Evolutionary conservation across 768 basidiomycete genomes (phyloP), one percentile per base, ranked within the genome.

Genomic region (Obba rivulosa): DNA sequence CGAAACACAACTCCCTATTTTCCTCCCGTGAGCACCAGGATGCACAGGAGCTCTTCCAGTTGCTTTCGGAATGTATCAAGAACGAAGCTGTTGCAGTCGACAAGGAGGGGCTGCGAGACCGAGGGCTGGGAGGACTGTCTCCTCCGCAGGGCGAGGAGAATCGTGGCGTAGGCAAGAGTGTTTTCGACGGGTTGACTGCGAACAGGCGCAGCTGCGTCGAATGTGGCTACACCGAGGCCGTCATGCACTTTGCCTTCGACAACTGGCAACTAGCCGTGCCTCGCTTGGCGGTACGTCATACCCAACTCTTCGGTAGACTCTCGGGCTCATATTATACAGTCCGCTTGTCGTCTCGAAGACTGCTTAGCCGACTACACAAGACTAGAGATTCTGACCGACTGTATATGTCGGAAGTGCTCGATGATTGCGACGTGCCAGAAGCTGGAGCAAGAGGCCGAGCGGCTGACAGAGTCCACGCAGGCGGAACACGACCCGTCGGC

Each of bases 31-130:
- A 96, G 62, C 95, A 98, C 63, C 95, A 98, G 69, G 95, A 98
- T 63, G 95, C 95, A 4, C 95, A 98, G 61, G 95, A 98, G 62
- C 77, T 98, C n/a, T 97, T 96, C 69, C 86, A 95, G 57, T 82
- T 97, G 25, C 72, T 97, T 8, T 87, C 92, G 1, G 92, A 94
- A 63, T 87, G 83, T 45, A 75, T 97, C 56, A 91, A 91, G 67
- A 85, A 83, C 52, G 95, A 98, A 64, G 75, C 83, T n/a, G 62
- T 69, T 2, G 77, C 83, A 2, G 78, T 96, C 1, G 82, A 85
- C 47, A 77, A 75, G 39, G 91, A 94, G 62, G 78, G 79, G 2
- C 70, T 74, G 38, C 73, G 81, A 36, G 83, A 91, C 60, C 76
- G 82, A 41, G 89, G 91, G 7, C 69, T 92, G 14, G 83, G 82